Evolutionary conservation across 2,329 filamentous ascomycete genomes (phyloP).

Genomic region (Penicillium sclerotigenum): DNA sequence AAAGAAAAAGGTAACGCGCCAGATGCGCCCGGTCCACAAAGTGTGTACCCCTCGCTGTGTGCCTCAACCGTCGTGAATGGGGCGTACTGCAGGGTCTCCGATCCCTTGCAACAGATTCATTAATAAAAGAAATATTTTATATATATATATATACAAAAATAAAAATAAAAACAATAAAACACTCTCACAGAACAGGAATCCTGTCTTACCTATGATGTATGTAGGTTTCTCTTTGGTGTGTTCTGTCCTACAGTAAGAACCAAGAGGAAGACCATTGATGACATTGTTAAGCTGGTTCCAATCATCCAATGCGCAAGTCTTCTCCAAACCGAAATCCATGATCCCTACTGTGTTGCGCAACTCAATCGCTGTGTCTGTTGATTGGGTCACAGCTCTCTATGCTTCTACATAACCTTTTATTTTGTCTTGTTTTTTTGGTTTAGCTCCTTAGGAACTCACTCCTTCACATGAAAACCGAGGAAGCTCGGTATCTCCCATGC

Average conservation of each 20-base stretch:
- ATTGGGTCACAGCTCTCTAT: constrained; percentile 11
- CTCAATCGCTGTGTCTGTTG: not conserved
- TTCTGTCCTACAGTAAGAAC: not conserved
- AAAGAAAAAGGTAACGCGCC: constrained; percentile 1
- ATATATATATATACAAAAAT: not conserved
- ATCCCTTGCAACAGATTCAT: constrained; percentile 18
- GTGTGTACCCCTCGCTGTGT: constrained; percentile 12
- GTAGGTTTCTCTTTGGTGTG: not conserved
- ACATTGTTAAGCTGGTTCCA: not conserved
- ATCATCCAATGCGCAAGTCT: constrained; percentile 13
- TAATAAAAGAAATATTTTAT: not conserved
- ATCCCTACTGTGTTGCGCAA: constrained; percentile 15
- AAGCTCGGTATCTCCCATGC: constrained; percentile 20
- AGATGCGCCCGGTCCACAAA: constrained; percentile 5
- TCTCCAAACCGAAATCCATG: constrained; percentile 4
- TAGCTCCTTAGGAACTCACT: not conserved
- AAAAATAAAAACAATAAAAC: not conserved
- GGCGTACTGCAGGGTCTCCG: constrained; percentile 19
- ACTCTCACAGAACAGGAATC: not conserved
- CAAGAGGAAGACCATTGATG: not conserved
- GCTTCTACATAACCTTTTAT: constrained; percentile 5
- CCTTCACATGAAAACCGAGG: constrained; percentile 21
- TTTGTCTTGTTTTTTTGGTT: not conserved
- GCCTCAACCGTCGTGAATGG: constrained; percentile 10
- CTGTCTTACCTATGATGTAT: not conserved